Conservation (phyloP, 148 eudicot species). For the Chenopodium quinoa region DNA sequence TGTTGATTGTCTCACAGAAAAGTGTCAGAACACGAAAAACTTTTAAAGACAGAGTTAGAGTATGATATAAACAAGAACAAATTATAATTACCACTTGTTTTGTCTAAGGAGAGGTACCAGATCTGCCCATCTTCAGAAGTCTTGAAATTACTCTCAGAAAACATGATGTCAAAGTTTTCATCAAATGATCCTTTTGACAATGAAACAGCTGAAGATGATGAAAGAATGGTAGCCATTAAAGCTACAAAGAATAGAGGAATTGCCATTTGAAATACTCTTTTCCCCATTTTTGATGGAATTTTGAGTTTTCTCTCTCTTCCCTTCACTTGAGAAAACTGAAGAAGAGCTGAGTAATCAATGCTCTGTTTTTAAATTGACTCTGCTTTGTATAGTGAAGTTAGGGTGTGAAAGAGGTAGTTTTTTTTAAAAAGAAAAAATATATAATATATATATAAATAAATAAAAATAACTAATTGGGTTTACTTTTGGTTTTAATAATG, state of each 20-base stretch:
- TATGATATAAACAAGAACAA: background rate
- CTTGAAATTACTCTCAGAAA: conserved; percentile 68
- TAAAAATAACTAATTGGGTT: no score
- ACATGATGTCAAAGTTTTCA: conserved; percentile 63
- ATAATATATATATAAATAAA: no score
- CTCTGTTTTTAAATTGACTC: conserved; percentile 26
- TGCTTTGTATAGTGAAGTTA: conserved; percentile 6
- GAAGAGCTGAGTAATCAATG: conserved; percentile 23
- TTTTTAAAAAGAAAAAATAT: background rate
- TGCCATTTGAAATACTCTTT: conserved; percentile 30
- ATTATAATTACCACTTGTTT: conserved; percentile 56
- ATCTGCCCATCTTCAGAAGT: conserved; percentile 78
- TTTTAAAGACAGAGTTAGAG: no score
- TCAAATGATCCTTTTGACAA: conserved; percentile 43
- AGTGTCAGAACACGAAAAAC: no score
- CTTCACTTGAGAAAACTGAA: background rate
- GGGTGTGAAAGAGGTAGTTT: conserved; percentile 8
- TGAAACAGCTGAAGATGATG: conserved; percentile 40
- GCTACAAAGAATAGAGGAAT: conserved; percentile 26
- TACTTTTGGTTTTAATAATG: no score
- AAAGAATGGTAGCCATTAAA: conserved; percentile 29
- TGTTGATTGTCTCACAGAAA: no score
- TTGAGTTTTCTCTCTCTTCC: conserved; percentile 4
- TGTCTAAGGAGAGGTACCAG: conserved; percentile 78
- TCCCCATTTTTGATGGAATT: conserved; percentile 16